Conservation (phyloP, 129 eudicot genomes). For the Sambucus nigra region DNA sequence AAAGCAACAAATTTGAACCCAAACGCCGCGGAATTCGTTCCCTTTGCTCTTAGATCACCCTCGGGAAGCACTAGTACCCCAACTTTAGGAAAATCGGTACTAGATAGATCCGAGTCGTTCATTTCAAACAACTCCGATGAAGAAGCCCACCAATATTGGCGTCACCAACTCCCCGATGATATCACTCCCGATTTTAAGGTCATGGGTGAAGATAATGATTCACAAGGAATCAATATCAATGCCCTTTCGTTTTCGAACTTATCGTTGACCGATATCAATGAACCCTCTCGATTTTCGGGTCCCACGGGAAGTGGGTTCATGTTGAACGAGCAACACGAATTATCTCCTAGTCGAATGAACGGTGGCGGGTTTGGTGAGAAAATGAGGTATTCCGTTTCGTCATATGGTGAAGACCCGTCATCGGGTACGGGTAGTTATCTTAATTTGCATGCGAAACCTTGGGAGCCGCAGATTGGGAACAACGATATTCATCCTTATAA, state of each 20-base stretch:
- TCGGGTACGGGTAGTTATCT: constrained; percentile 27
- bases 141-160: constrained; percentile 83
- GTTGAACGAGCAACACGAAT: constrained; percentile 40
- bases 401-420: constrained; percentile 30
- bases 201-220: constrained; percentile 44
- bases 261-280: constrained; percentile 50
- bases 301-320: constrained; percentile 31
- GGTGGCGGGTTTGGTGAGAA: constrained; percentile 39
- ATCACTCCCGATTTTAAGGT: constrained; percentile 81
- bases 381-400: constrained; percentile 27
- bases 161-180: constrained; percentile 85
- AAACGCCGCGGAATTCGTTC: constrained; percentile 85
- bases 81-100: constrained; percentile 42
- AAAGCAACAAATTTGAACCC: constrained; percentile 67
- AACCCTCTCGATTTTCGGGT: constrained; percentile 32
- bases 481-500: constrained; percentile 38
- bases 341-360: constrained; percentile 35
- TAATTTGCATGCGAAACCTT: constrained; percentile 41
- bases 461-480: constrained; percentile 41
- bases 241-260: constrained; percentile 50
- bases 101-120: constrained; percentile 71
- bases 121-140: constrained; percentile 79
- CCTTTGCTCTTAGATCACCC: constrained; percentile 61
- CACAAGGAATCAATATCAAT: constrained; percentile 33
- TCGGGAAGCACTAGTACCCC: constrained; percentile 23